A percentile compares a stretch with the other conserved stretches of the same genome.
phyloP scores from a whole-genome alignment of 2,329 filamentous ascomycete species.

The Paecilomyces sp. region DNA sequence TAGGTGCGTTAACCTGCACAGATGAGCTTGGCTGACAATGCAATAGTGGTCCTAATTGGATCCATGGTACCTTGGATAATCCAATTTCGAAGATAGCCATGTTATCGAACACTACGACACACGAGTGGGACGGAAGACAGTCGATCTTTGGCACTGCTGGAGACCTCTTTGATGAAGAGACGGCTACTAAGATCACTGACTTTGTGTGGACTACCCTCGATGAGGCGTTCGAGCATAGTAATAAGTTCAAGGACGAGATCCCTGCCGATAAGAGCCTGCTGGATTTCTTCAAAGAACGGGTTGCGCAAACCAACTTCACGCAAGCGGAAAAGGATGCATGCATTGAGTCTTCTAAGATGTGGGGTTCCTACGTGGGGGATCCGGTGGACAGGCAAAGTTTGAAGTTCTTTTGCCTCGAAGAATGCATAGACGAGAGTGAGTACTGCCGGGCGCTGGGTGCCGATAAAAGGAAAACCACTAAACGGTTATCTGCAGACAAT shows the following conservation, averaged over 20 bases:
- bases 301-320: conserved; percentile 33
- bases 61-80: conserved; percentile 55
- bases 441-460: conserved; percentile 1
- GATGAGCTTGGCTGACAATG: conserved; percentile 8
- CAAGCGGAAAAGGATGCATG: conserved; percentile 41
- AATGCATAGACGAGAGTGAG: conserved; percentile 56
- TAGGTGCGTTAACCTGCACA: conserved; percentile 23
- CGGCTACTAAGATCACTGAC: conserved; percentile 27
- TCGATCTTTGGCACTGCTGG: conserved; percentile 43
- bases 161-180: conserved; percentile 26
- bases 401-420: conserved; percentile 59
- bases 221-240: conserved; percentile 54
- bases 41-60: conserved; percentile 56
- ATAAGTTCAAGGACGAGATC: conserved; percentile 45
- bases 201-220: conserved; percentile 54
- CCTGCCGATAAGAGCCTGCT: conserved; percentile 46
- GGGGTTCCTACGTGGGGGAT: conserved; percentile 59
- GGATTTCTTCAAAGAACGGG: conserved; percentile 49
- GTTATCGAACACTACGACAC: conserved; percentile 43
- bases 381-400: conserved; percentile 54
- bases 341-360: conserved; percentile 51
- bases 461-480: not conserved
- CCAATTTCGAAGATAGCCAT: conserved; percentile 53
- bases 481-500: conserved; percentile 39
- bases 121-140: conserved; percentile 47